phyloP scores from a whole-genome alignment of 345 rosid species.

The Citrus reticulata region DNA sequence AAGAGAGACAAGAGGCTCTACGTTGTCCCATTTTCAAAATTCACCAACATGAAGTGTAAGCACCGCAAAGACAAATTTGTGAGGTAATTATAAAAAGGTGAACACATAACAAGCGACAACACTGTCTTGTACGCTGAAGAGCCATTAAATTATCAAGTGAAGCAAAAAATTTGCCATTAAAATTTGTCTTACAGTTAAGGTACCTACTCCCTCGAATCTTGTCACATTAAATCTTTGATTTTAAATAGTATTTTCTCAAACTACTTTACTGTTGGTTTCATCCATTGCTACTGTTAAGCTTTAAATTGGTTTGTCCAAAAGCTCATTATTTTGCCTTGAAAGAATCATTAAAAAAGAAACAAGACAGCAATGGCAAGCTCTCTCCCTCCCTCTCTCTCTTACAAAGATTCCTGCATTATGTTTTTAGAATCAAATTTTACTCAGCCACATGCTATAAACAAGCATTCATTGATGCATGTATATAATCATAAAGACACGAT shows the following conservation, averaged over 20 bases:
- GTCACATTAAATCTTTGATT: background rate
- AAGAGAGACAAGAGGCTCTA: background rate
- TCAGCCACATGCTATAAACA: too few relatives aligned
- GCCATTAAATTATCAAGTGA: background rate
- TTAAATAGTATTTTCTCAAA: background rate
- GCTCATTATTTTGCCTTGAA: background rate
- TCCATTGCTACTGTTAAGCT: background rate
- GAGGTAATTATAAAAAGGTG: background rate
- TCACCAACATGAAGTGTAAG: background rate
- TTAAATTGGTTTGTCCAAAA: background rate
- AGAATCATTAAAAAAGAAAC: background rate
- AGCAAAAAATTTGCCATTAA: background rate
- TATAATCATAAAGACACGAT: too few relatives aligned
- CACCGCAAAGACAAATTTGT: background rate
- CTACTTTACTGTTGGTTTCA: background rate
- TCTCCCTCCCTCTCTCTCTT: background rate
- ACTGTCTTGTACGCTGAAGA: background rate
- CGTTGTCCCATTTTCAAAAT: slow-evolving; percentile 1
- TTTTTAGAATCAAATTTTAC: too few relatives aligned
- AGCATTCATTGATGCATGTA: too few relatives aligned
- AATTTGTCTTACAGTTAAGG: background rate
- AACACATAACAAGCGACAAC: background rate
- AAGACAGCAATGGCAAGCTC: background rate
- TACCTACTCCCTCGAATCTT: background rate
- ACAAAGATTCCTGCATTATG: background rate